Evolutionary conservation across 345 rosid species (phyloP).

Genomic region (Camelina laxa): DNA sequence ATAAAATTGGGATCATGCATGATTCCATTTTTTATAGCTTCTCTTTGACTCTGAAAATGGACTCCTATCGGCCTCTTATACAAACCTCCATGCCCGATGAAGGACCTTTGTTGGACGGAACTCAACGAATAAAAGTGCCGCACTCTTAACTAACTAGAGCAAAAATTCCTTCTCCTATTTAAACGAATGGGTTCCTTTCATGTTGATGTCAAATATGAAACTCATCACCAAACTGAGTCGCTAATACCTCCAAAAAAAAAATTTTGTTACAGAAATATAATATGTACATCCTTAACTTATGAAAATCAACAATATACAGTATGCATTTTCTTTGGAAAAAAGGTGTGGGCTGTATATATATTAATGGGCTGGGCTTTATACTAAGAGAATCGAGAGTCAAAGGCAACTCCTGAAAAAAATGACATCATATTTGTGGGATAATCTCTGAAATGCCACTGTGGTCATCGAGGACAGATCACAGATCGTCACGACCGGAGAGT

Average conservation of each 20-base stretch:
- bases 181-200: not conserved
- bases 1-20: not conserved
- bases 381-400: not conserved
- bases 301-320: too few species aligned
- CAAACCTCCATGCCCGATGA: not conserved
- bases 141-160: too few species aligned
- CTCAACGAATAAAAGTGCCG: not conserved
- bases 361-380: slow-evolving; percentile 28
- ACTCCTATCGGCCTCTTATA: not conserved
- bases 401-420: not conserved
- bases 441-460: slow-evolving; percentile 31
- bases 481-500: slow-evolving; percentile 37
- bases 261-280: not conserved
- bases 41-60: not conserved
- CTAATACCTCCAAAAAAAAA: too few species aligned
- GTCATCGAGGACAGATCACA: slow-evolving; percentile 11
- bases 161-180: not conserved
- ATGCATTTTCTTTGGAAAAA: too few species aligned
- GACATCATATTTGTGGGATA: slow-evolving; percentile 1
- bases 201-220: not conserved
- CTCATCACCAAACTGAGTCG: too few species aligned
- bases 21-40: not conserved
- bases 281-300: not conserved
- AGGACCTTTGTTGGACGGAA: not conserved
- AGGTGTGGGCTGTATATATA: too few species aligned